Evolutionary conservation across 2,329 filamentous ascomycete genomes (phyloP).

Genomic region (Penicillium sp.): DNA sequence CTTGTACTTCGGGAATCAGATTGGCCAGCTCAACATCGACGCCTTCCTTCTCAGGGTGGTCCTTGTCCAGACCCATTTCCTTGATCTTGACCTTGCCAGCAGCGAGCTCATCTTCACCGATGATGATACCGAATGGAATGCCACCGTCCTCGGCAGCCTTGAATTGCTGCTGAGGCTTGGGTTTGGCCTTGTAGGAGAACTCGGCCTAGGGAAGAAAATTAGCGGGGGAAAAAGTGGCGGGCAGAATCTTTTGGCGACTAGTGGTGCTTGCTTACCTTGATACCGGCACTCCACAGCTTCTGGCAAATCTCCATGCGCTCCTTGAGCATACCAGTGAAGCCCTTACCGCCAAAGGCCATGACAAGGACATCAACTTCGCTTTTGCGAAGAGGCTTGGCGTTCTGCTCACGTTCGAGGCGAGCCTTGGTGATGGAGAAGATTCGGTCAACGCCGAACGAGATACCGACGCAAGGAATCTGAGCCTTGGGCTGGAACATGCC

Average conservation of each 20-base stretch:
- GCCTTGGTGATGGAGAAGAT: slow-evolving; percentile 91
- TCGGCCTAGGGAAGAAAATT: slow-evolving; percentile 54
- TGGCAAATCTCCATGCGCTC: slow-evolving; percentile 78
- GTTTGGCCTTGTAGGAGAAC: slow-evolving; percentile 84
- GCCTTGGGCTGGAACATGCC: slow-evolving; percentile 86
- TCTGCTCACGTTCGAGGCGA: slow-evolving; percentile 57
- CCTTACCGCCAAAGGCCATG: slow-evolving; percentile 89
- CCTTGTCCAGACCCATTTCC: slow-evolving; percentile 70
- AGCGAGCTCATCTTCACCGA: slow-evolving; percentile 84
- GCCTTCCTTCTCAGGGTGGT: slow-evolving; percentile 86
- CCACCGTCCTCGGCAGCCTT: slow-evolving; percentile 76
- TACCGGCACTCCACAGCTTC: slow-evolving; percentile 75
- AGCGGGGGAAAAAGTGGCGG: slow-evolving; percentile 6
- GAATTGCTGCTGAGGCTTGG: slow-evolving; percentile 83
- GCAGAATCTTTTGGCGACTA: no score
- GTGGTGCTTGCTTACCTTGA: slow-evolving; percentile 56
- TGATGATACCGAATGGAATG: slow-evolving; percentile 78
- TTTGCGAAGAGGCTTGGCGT: slow-evolving; percentile 50
- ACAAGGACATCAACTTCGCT: slow-evolving; percentile 86
- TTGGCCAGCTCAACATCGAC: slow-evolving; percentile 58
- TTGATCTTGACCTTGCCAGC: slow-evolving; percentile 83
- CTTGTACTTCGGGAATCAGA: slow-evolving; percentile 23
- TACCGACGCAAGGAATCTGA: slow-evolving; percentile 82
- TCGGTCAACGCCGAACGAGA: slow-evolving; percentile 91
- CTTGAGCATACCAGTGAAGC: slow-evolving; percentile 69